These are phyloP conservation scores for Lyophyllum atratum DNA, from an alignment of 768 basidiomycete species.

Conservation along the genomic window DNA sequence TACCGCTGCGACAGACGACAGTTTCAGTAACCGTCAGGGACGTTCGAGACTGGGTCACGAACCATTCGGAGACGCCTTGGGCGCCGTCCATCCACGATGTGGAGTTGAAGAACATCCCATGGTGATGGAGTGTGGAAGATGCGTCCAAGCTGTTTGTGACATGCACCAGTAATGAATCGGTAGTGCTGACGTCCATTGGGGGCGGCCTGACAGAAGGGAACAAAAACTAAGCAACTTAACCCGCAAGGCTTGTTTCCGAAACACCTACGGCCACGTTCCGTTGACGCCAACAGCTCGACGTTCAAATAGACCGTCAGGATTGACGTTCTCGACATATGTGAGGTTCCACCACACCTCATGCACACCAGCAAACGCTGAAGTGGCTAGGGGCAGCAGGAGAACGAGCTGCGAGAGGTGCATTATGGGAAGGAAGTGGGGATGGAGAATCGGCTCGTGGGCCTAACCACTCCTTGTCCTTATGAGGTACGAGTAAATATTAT, in stretches of 20 bases:
- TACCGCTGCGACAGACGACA: constrained; percentile 50
- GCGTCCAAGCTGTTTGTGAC: constrained; percentile 69
- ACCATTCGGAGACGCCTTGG: constrained; percentile 82
- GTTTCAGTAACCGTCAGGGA: not conserved
- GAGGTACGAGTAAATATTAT: not conserved
- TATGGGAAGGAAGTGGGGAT: constrained; percentile 12
- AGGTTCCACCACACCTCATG: constrained; percentile 90
- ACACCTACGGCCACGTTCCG: constrained; percentile 87
- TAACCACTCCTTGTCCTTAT: constrained; percentile 4
- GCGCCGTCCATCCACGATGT: constrained; percentile 92
- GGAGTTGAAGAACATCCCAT: constrained; percentile 94
- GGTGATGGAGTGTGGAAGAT: constrained; percentile 81
- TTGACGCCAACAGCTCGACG: constrained; percentile 88
- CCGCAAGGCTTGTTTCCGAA: not conserved
- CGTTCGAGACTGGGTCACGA: constrained; percentile 16
- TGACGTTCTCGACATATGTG: constrained; percentile 76
- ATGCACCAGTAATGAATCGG: constrained; percentile 79
- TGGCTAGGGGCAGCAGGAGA: constrained; percentile 31
- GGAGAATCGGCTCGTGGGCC: constrained; percentile 4
- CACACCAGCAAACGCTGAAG: constrained; percentile 59
- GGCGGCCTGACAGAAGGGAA: constrained; percentile 71
- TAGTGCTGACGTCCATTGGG: constrained; percentile 68
- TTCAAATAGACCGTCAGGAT: constrained; percentile 80
- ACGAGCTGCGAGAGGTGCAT: constrained; percentile 20
- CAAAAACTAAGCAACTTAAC: not conserved